Evolutionary conservation across 192 early-diverging fungal genomes (phyloP).

Genomic region (Mortierella antarctica): DNA sequence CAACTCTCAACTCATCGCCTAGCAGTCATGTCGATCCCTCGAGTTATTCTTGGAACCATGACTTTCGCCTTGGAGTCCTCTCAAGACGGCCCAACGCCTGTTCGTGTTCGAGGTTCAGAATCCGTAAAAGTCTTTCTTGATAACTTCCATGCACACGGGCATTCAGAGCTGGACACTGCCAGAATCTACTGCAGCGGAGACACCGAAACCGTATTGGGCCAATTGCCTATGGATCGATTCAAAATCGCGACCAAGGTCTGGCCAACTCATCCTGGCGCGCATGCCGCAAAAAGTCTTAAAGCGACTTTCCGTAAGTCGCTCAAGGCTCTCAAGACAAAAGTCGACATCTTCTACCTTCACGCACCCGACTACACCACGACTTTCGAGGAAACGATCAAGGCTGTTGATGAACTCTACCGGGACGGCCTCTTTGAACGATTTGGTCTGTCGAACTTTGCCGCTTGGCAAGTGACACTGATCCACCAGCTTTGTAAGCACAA

Average conservation of each 20-base stretch:
- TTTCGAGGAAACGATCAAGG: slow-evolving; percentile 63
- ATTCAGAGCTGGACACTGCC: slow-evolving; percentile 50
- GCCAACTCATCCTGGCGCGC: slow-evolving; percentile 55
- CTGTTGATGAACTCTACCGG: slow-evolving; percentile 69
- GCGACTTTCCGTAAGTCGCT: slow-evolving; percentile 51
- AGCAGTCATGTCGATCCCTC: too few relatives aligned
- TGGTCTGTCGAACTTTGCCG: slow-evolving; percentile 52
- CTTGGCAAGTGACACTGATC: slow-evolving; percentile 54
- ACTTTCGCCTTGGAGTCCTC: slow-evolving; percentile 19
- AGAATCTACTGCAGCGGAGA: slow-evolving; percentile 62
- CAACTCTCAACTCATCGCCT: too few relatives aligned
- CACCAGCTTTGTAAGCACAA: slow-evolving; percentile 54
- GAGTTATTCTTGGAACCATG: too few relatives aligned
- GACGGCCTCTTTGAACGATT: slow-evolving; percentile 63
- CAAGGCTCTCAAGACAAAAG: slow-evolving; percentile 60
- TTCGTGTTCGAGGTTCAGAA: slow-evolving; percentile 17
- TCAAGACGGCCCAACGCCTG: not conserved
- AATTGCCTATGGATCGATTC: slow-evolving; percentile 26
- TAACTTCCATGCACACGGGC: slow-evolving; percentile 5
- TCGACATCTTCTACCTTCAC: slow-evolving; percentile 76
- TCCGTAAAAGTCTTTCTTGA: slow-evolving; percentile 21
- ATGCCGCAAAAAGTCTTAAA: slow-evolving; percentile 55
- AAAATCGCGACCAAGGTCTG: slow-evolving; percentile 68
- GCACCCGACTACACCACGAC: slow-evolving; percentile 67
- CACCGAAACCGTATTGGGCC: slow-evolving; percentile 37